Evolutionary conservation across 768 basidiomycete species (phyloP), one percentile per base, ranked within the genome.

Genomic region (Leccinum imitatum): DNA sequence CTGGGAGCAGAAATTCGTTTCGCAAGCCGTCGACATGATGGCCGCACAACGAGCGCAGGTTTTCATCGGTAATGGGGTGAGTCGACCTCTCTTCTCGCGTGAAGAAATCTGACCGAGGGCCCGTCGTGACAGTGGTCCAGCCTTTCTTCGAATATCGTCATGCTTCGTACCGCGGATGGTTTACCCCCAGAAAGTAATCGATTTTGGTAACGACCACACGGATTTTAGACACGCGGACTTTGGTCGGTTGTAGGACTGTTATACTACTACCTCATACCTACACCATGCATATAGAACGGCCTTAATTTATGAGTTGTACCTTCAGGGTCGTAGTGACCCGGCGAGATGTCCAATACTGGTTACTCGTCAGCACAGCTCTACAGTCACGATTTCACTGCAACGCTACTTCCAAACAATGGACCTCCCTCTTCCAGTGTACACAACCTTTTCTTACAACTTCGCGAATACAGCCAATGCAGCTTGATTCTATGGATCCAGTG

Each of bases 41-140:
- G 73, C 82, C 41, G 80, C 77, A 1, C 68, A 76, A 57, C 68
- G 72, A 53, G 80, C 80, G 6, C 78, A 81, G 52, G 73, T 78
- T n/a, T 79, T 84, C 65, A 70, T 84, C 33, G 83, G 82, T 4
- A 83, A 84, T 48, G 83, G 82, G 66, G 80, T 80, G 58, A 63
- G 80, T 67, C 13, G 10, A 50, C 10, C 19, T 8, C 53, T 51
- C 1, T 10, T 50, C 4, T 19, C 19, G 3, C n/a, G 15, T 52
- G 23, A 35, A 31, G 35, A 14, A 14, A 44, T 53, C 46, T 62
- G 48, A 61, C 61, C 14, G 4, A n/a, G 5, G 30, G 6, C 30
- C 30, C 30, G 7, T 54, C 19, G 9, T 23, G 23, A 50, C 56
- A 78, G 77, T 79, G 74, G 66, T 78, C 77, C 19, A 77, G 76